Conservation (phyloP, 78 protist genomes). For the Guillardia theta region DNA sequence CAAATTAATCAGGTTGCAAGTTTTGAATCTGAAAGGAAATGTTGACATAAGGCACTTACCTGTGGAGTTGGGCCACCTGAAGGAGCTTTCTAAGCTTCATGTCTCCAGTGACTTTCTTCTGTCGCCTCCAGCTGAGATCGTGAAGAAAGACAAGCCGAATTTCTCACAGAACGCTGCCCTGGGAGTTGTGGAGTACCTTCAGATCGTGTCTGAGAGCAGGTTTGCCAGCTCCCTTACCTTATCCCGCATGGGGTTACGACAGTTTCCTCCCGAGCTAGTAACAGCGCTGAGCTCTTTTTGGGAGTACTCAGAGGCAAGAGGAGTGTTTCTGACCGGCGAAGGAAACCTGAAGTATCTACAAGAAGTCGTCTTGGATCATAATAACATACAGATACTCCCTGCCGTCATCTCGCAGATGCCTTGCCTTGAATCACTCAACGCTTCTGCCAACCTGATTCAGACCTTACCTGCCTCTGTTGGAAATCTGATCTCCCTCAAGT, state of each 20-base stretch:
- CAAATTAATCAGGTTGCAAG: neutral
- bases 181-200: neutral
- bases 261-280: neutral
- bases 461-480: neutral
- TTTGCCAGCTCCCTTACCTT: neutral
- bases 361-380: neutral
- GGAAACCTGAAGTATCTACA: neutral
- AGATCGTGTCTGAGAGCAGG: neutral
- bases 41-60: neutral
- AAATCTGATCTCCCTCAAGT: neutral
- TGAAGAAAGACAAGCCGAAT: neutral
- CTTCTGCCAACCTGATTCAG: neutral
- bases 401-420: neutral
- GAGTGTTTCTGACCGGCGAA: neutral
- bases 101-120: neutral
- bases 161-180: neutral
- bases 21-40: neutral
- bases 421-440: neutral
- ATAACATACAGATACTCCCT: neutral
- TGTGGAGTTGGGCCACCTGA: neutral
- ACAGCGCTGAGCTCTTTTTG: neutral
- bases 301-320: neutral
- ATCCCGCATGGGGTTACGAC: neutral
- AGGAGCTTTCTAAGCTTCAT: neutral
- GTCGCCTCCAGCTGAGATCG: neutral